phyloP scores from a whole-genome alignment of 495 filamentous ascomycete species.

The Pseudevernia furfuracea region DNA sequence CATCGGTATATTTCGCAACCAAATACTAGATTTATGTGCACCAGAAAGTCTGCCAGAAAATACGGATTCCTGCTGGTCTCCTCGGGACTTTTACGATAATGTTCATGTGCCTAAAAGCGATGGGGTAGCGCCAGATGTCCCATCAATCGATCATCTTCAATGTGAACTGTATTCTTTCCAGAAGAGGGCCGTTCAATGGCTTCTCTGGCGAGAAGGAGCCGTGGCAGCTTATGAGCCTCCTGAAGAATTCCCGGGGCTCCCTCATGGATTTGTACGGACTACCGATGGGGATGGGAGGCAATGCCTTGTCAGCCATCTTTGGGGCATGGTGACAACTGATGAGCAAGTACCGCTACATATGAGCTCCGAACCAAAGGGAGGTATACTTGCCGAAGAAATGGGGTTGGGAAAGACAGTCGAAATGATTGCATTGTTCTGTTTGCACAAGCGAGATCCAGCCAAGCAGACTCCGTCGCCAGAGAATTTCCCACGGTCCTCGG shows the following conservation, averaged over 20 bases:
- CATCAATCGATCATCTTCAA: slow-evolving; percentile 34
- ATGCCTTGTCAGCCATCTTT: slow-evolving; percentile 57
- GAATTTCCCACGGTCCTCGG: slow-evolving; percentile 41
- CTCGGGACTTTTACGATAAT: slow-evolving; percentile 57
- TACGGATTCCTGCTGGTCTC: slow-evolving; percentile 38
- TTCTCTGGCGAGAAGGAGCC: slow-evolving; percentile 53
- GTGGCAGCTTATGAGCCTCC: slow-evolving; percentile 11
- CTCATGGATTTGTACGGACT: slow-evolving; percentile 28
- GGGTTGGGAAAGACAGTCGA: slow-evolving; percentile 93
- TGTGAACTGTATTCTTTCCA: slow-evolving; percentile 65
- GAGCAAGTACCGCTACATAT: slow-evolving; percentile 38
- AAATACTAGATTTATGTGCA: slow-evolving; percentile 17
- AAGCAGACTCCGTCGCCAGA: slow-evolving; percentile 27
- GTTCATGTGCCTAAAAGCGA: slow-evolving; percentile 47
- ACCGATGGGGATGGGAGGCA: slow-evolving; percentile 43
- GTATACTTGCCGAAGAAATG: slow-evolving; percentile 90
- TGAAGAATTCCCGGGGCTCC: background rate
- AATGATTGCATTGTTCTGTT: slow-evolving; percentile 64
- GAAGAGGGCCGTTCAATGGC: slow-evolving; percentile 61
- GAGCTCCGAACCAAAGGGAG: slow-evolving; percentile 41
- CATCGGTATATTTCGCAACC: slow-evolving; percentile 12
- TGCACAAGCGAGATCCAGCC: slow-evolving; percentile 43
- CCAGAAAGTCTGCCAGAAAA: background rate
- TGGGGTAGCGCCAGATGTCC: slow-evolving; percentile 10
- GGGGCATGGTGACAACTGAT: slow-evolving; percentile 53